Base-by-base conservation (phyloP, 2,329 filamentous ascomycete species). In the Escovopsis sp. region DNA sequence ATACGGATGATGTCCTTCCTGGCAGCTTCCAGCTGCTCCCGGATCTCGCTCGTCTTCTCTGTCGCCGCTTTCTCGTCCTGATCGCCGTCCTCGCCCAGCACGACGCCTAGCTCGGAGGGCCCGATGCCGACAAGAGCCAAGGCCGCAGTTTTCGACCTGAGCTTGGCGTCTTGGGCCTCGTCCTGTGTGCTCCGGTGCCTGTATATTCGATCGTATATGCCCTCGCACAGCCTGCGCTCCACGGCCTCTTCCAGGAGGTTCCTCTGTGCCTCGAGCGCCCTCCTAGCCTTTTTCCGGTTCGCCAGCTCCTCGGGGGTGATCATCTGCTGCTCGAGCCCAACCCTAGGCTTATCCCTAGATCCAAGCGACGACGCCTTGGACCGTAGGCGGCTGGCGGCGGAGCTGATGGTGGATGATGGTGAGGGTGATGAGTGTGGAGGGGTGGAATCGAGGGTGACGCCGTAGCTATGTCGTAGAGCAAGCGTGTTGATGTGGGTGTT, bases 91-190 rank as follows among this genome's bases (percentile, higher is more conserved):
- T 74, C 65, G 8, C 77, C 79, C 9, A 85, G 64, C 46, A 91
- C 81, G 42, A 94, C 74, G 4, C 86, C 84, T 10, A 98, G 68
- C 55, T 98, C 91, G 47, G 77, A 79, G 41, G 91, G 67, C 3
- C 86, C 85, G 55, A 98, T 95, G 1, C 87, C 89, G 15, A 98
- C 85, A n/a, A 98, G 68, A 3, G 82, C 75, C 37, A 98, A 65
- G 1, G 91, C 87, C 18, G 89, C 89, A 2, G 88, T 95, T 55
- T 94, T 91, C 9, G 91, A 98, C 28, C 91, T 77, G 40, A 98
- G 69, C 58, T 94, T 95, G 54, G 94, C 88, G 57, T 98, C 91
- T 55, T 89, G 77, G 11, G 91, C 88, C 61, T 95, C 89, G 56
- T 98, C 91, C 54, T 96, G 80, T 0, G 89, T 94, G 57, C 74